Evolutionary conservation across 768 basidiomycete species (phyloP).

Genomic region (Amanita muscaria): DNA sequence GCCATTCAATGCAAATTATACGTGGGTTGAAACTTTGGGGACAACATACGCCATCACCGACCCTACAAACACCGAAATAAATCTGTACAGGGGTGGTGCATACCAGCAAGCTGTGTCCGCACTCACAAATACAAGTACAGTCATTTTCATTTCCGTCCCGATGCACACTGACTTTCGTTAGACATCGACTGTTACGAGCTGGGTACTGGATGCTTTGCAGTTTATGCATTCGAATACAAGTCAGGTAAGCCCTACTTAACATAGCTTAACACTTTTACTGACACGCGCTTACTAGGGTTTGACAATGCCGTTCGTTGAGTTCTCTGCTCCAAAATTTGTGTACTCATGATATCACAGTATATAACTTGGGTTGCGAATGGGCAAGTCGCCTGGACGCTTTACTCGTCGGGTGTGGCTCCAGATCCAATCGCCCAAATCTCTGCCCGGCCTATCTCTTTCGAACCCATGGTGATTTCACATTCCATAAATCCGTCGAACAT

Average conservation of each 20-base stretch:
- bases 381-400: conserved; percentile 61
- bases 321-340: background rate
- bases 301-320: conserved; percentile 38
- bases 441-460: conserved; percentile 64
- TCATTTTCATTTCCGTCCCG: conserved; percentile 11
- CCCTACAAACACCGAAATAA: conserved; percentile 39
- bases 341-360: conserved; percentile 35
- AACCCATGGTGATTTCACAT: conserved; percentile 63
- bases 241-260: conserved; percentile 39
- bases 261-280: no score
- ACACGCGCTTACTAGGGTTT: conserved; percentile 34
- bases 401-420: conserved; percentile 50
- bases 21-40: conserved; percentile 44
- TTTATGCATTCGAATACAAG: conserved; percentile 78
- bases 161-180: conserved; percentile 15
- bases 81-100: conserved; percentile 64
- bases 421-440: conserved; percentile 50
- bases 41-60: conserved; percentile 48
- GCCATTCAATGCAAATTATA: conserved; percentile 73
- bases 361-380: conserved; percentile 70
- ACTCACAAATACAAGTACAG: conserved; percentile 46
- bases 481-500: conserved; percentile 1
- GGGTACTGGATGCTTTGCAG: conserved; percentile 43
- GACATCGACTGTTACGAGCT: conserved; percentile 66
- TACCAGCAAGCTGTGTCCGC: conserved; percentile 82